Conservation (phyloP, 2,329 filamentous ascomycete species). For the Cladosporium sp. region DNA sequence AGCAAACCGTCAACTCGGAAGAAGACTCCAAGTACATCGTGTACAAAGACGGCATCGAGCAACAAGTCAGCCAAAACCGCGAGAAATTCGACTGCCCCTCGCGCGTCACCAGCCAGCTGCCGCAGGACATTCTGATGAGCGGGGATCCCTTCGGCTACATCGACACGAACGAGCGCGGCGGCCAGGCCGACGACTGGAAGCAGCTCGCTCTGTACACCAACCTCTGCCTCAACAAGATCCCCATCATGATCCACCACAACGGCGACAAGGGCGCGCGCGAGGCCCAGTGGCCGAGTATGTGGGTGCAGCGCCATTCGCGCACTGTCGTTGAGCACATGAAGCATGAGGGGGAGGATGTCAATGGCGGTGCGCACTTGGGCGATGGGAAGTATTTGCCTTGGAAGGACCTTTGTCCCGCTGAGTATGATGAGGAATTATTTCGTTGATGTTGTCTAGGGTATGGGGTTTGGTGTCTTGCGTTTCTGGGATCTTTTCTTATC, state of each 20-base stretch:
- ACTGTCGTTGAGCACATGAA: constrained; percentile 14
- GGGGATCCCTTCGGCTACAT: constrained; percentile 8
- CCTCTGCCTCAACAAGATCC: constrained; percentile 22
- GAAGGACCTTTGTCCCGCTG: constrained; percentile 17
- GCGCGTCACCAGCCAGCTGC: constrained; percentile 12
- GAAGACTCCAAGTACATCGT: constrained; percentile 17
- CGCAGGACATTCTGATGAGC: constrained; percentile 13
- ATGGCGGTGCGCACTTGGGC: constrained; percentile 6
- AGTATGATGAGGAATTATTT: constrained; percentile 21
- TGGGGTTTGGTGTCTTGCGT: neutral
- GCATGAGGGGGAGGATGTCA: neutral
- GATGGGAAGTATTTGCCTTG: constrained; percentile 14
- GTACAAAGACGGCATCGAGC: constrained; percentile 12
- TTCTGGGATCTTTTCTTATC: no score
- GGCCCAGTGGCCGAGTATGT: constrained; percentile 16
- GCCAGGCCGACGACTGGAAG: constrained; percentile 16
- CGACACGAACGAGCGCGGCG: neutral
- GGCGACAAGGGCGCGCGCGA: constrained; percentile 19
- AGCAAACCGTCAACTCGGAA: constrained; percentile 18
- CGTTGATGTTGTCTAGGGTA: neutral
- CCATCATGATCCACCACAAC: constrained; percentile 27
- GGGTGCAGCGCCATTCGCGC: constrained; percentile 18
- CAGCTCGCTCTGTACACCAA: constrained; percentile 21
- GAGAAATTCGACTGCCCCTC: constrained; percentile 17
- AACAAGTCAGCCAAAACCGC: constrained; percentile 8